Percentiles rank a stretch among this genome's conserved stretches.
phyloP scores from a whole-genome alignment of 352 stramenopile species.

The Aphanomyces invadans region DNA sequence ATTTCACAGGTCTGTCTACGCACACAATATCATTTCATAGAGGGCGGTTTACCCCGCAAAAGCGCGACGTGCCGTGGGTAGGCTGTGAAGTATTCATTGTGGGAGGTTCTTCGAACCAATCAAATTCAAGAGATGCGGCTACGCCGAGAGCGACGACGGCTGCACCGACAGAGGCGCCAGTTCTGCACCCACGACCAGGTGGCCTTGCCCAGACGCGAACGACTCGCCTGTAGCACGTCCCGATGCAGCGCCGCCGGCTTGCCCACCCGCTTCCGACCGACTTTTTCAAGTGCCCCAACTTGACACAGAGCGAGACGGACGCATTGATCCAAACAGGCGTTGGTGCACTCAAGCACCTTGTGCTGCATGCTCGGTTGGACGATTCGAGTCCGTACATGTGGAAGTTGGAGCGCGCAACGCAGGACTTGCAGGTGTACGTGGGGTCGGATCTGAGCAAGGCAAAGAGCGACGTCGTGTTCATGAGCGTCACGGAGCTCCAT shows the following conservation, averaged over 20 bases:
- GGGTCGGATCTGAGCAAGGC: not conserved
- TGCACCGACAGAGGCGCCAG: not conserved
- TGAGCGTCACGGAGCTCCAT: conserved; percentile 16
- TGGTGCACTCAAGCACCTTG: conserved; percentile 1
- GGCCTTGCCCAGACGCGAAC: no score
- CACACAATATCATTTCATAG: not conserved
- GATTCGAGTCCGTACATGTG: not conserved
- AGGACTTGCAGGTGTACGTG: conserved; percentile 13
- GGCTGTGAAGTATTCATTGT: not conserved
- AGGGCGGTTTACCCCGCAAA: not conserved
- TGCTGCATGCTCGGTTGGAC: not conserved
- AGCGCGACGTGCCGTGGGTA: not conserved
- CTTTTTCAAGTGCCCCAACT: conserved; percentile 13
- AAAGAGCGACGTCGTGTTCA: conserved; percentile 3
- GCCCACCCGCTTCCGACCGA: conserved; percentile 1
- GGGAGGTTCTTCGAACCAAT: no score
- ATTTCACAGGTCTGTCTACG: no score
- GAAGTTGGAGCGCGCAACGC: not conserved
- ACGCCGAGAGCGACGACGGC: no score
- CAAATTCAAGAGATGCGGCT: no score
- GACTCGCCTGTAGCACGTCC: no score
- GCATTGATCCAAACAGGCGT: not conserved
- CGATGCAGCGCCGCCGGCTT: not conserved
- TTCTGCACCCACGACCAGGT: not conserved
- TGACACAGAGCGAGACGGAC: not conserved